Base-by-base conservation (phyloP, 768 basidiomycete genomes). In the Lactarius indigo region DNA sequence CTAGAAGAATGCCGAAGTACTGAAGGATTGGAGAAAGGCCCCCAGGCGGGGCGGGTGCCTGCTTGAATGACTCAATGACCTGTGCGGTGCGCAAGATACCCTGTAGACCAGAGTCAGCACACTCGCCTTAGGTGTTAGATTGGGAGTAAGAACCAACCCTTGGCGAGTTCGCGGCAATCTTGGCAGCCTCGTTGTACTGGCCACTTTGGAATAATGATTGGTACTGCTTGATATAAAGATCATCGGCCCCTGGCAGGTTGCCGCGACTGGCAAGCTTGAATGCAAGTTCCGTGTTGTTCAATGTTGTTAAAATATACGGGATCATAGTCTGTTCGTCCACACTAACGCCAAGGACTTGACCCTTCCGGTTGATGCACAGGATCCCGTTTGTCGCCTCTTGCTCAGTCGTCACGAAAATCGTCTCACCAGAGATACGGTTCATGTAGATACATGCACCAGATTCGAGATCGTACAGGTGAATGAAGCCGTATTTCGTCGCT, bases 391-490 rank as follows among this genome's bases (percentile, higher is more conserved):
- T 88, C 20, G 88, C 85, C 76, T 98, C 96, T 74, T 98, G 94
- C 74, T 98, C 96, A 39, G 96, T 93, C 15, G 97, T 98, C 55
- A 97, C 95, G 76, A 99, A 99, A 76, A 99, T 98, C 39, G 97
- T 98, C 81, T 99, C 97, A 39, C 97, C 96, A 52, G 93, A 95
- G 76, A 99, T 99, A 70, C 97, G 91, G 84, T 99, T 99, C 97
- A 99, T 99, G 82, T 98, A 99, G 66, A 99, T 87, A 79, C 97
- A 98, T 54, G 93, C 89, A 64, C 96, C 97, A 10, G 94, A 86
- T 78, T 99, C 97, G 70, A 98, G 87, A 78, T 99, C 97, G 78
- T 99, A 99, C 17, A 99, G 85, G 77, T 98, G 97, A 74, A 99
- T 98, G 80, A 99, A 99, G 50, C 97, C 97, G 76, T 94, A 98